Evolutionary conservation across 2,329 filamentous ascomycete species (phyloP).

Genomic region (Pyrenochaeta sp.): DNA sequence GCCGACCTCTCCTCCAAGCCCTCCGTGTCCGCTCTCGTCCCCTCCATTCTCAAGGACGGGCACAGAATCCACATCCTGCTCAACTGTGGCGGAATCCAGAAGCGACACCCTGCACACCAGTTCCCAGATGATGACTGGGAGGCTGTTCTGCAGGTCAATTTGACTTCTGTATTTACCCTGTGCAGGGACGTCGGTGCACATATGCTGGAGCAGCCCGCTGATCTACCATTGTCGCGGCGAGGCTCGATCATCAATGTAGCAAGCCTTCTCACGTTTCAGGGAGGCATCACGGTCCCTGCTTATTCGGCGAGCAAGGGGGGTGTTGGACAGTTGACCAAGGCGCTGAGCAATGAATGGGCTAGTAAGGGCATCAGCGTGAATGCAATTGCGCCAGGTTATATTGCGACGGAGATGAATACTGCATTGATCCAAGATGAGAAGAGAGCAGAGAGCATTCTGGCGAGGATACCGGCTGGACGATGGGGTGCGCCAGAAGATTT

Average conservation of each 20-base stretch:
- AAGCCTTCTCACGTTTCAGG: conserved; percentile 82
- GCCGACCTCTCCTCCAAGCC: conserved; percentile 71
- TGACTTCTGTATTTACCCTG: conserved; percentile 81
- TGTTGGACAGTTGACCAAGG: conserved; percentile 84
- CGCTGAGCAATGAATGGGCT: conserved; percentile 86
- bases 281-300: conserved; percentile 86
- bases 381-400: conserved; percentile 88
- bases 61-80: conserved; percentile 77
- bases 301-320: conserved; percentile 89
- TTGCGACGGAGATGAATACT: conserved; percentile 93
- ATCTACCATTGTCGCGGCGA: conserved; percentile 61
- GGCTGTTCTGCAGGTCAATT: conserved; percentile 86
- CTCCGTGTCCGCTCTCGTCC: conserved; percentile 68
- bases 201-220: conserved; percentile 69
- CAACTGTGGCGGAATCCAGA: conserved; percentile 88
- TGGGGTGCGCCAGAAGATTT: conserved; percentile 90
- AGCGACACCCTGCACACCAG: conserved; percentile 75
- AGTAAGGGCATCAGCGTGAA: conserved; percentile 83
- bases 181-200: conserved; percentile 79
- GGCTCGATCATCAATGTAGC: conserved; percentile 87
- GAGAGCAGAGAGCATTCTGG: conserved; percentile 76
- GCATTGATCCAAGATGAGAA: conserved; percentile 78
- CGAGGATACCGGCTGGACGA: conserved; percentile 81
- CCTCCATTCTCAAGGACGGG: conserved; percentile 68
- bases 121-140: conserved; percentile 83